Base-by-base conservation (phyloP, 345 rosid species). In the Populus alba region DNA sequence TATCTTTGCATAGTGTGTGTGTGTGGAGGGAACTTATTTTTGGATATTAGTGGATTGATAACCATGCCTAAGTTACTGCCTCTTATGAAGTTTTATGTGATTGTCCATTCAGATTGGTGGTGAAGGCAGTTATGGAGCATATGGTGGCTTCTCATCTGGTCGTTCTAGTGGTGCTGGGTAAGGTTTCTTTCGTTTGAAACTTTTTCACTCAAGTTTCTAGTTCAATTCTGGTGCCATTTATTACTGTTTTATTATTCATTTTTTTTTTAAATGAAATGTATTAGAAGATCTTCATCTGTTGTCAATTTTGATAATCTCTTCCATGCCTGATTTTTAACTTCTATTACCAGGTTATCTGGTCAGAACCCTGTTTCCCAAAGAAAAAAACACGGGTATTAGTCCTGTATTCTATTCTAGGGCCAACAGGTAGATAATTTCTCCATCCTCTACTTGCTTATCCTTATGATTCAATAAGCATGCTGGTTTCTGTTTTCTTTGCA, bases 351-450 rank as follows among this genome's bases (percentile, higher is more conserved):
- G 81, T 78, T 78, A 41, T 71, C 81, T 35, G 79, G 73, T 53
- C 81, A 78, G 49, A 78, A 65, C 37, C 27, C 77, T 39, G 31
- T 45, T 61, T 62, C 77, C 12, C 85, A 78, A 51, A 78, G 82
- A 75, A 82, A 78, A 71, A 81, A 87, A 73, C 91, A 81, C 62
- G 89, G 86, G 7, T 86, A 88, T 77, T 91, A 84, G 85, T 82
- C 75, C 61, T 61, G 53, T 55, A 77, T 31, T 65, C 17, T 49
- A 77, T 31, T 65, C 22, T 59, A 18, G 39, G 61, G 69, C 38
- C 62, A 51, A 55, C 76, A 66, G 85, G 81, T 74, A 78, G 76
- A 68, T 61, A 33, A 63, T 70, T 70, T 47, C 12, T 49, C 43
- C 13, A 62, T 51, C 37, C 29, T 59, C 47, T n/a, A 39, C 59